Evolutionary conservation across 2,329 filamentous ascomycete species (phyloP).

Genomic region (Neofusicoccum sp.): DNA sequence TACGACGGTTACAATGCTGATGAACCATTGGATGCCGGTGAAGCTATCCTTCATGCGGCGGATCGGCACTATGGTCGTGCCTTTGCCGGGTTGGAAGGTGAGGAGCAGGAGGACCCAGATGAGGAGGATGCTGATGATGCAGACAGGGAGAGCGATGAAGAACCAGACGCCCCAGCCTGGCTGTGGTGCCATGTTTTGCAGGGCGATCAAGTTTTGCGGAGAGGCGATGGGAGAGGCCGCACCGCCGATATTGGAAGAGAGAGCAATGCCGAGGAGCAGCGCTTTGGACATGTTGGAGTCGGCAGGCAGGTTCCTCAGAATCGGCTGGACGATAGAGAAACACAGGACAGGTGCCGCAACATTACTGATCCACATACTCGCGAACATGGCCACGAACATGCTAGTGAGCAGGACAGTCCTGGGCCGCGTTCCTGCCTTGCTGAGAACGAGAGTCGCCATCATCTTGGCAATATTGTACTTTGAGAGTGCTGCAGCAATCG

Average conservation of each 20-base stretch:
- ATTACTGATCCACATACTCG: constrained; percentile 99
- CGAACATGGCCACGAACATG: constrained; percentile 97
- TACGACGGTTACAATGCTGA: constrained; percentile 75
- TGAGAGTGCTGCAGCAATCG: constrained; percentile 88
- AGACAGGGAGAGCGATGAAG: constrained; percentile 91
- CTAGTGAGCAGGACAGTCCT: constrained; percentile 90
- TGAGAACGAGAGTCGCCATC: constrained; percentile 93
- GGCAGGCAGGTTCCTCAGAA: constrained; percentile 87
- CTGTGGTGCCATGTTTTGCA: constrained; percentile 91
- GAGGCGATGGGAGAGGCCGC: constrained; percentile 97
- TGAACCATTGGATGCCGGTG: constrained; percentile 89
- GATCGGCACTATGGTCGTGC: constrained; percentile 89
- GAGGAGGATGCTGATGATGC: constrained; percentile 80
- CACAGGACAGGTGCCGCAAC: constrained; percentile 96
- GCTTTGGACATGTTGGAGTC: constrained; percentile 95
- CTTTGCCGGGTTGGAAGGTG: constrained; percentile 81
- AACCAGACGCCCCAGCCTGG: constrained; percentile 97
- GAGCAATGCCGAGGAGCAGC: constrained; percentile 89
- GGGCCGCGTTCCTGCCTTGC: constrained; percentile 91
- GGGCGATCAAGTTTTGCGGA: constrained; percentile 94
- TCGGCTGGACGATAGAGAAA: constrained; percentile 96
- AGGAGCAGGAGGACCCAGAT: constrained; percentile 88
- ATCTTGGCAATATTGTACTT: constrained; percentile 98
- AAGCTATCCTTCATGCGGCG: constrained; percentile 87
- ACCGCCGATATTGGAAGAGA: constrained; percentile 93